phyloP scores from a whole-genome alignment of 345 rosid genomes.

The Euphorbia peplus region DNA sequence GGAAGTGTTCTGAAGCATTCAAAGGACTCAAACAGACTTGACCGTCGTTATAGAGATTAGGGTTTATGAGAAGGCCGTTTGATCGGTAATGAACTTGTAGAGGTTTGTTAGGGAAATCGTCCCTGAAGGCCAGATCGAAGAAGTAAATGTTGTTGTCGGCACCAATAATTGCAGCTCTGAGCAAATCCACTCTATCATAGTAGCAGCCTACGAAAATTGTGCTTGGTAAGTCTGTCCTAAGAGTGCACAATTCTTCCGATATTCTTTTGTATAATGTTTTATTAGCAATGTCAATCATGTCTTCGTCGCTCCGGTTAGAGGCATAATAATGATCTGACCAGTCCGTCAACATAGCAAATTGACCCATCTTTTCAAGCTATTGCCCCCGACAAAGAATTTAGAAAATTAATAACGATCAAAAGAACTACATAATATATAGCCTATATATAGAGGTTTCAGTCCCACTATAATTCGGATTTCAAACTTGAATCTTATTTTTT shows the following conservation, averaged over 20 bases:
- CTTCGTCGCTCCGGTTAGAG: too few species aligned
- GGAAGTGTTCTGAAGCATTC: slow-evolving; percentile 13
- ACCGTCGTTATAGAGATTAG: slow-evolving; percentile 18
- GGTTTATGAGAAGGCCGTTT: slow-evolving; percentile 17
- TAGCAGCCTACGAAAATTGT: not conserved
- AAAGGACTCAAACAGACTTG: slow-evolving; percentile 22
- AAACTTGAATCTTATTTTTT: too few species aligned
- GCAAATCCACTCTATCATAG: not conserved
- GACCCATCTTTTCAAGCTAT: too few species aligned
- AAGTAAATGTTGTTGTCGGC: not conserved
- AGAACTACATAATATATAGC: too few species aligned
- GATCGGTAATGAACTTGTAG: slow-evolving; percentile 6
- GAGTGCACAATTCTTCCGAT: slow-evolving; percentile 5
- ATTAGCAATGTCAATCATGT: too few species aligned
- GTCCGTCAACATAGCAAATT: too few species aligned
- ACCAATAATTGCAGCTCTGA: not conserved
- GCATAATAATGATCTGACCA: too few species aligned
- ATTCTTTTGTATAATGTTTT: slow-evolving; percentile 9
- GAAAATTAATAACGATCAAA: too few species aligned
- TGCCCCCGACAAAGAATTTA: too few species aligned
- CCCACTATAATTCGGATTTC: too few species aligned
- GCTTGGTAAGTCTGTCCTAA: not conserved
- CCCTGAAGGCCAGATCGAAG: not conserved
- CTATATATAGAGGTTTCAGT: too few species aligned
- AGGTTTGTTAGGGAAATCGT: slow-evolving; percentile 7